Base-by-base conservation (phyloP, 2,329 filamentous ascomycete species). In the Dactylellina sp. region DNA sequence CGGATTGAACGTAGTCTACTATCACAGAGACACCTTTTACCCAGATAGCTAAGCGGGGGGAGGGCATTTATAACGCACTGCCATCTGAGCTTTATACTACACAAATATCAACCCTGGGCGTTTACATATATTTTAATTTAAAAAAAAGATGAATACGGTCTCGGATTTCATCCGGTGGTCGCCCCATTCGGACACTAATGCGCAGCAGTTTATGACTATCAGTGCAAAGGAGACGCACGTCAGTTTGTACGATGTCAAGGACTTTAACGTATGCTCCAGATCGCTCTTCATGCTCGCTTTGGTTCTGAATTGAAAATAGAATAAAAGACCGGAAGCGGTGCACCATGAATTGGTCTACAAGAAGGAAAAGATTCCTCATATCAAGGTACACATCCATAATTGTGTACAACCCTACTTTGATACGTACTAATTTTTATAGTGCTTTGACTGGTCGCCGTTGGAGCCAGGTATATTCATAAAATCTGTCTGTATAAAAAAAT, bases 401-500 rank as follows among this genome's bases (percentile, higher is more conserved):
- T 6, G 22, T 7, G 18, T 32, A 5, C n/a, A n/a, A n/a, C n/a
- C n/a, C n/a, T n/a, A n/a, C n/a, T 37, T 28, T 1, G 32, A 24
- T 2, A 24, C 9, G 6, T 37, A 18, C 53, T 72, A 7, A 72
- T 16, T 22, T 57, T 7, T n/a, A 28, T 57, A 79, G 78, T 79
- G 78, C 9, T 86, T 86, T 77, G 84, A 86, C 78, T 86, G 84
- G 84, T 86, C 84, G 5, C 84, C 83, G 66, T 81, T 79, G 22
- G 81, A 85, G 59, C 81, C 84, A 24, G 77, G 77, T 78, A 62
- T 39, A 53, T 44, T 28, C 25, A 22, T 28, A 14, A 25, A 20
- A 7, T 7, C 39, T 9, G 9, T 32, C n/a, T 61, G 28, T 24
- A 50, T 7, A 44, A 20, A 35, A 3, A 37, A 22, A 28, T 2